phyloP scores from a whole-genome alignment of 2,329 filamentous ascomycete genomes.

The Metarhizium humberi region DNA sequence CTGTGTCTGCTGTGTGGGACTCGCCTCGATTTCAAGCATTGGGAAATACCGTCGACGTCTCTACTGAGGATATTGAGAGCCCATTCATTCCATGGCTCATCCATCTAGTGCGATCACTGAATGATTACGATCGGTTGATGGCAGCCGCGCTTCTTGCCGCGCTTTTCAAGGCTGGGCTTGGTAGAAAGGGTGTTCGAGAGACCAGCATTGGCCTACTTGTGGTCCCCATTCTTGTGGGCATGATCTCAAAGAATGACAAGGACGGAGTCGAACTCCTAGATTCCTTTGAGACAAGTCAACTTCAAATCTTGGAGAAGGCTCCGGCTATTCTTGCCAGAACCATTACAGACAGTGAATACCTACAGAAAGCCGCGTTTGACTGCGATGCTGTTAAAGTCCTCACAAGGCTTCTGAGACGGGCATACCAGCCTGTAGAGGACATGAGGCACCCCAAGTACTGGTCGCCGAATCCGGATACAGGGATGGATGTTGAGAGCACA shows the following conservation, averaged over 20 bases:
- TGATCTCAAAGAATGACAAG: conserved; percentile 41
- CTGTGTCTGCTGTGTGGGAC: conserved; percentile 21
- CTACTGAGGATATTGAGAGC: conserved; percentile 55
- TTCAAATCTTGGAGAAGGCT: conserved; percentile 54
- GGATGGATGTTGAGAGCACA: conserved; percentile 22
- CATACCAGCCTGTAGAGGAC: conserved; percentile 36
- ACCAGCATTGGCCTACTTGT: conserved; percentile 56
- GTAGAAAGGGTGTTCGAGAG: conserved; percentile 51
- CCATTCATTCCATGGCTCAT: conserved; percentile 68
- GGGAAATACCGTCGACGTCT: conserved; percentile 20
- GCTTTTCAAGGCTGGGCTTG: conserved; percentile 59
- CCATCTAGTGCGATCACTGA: conserved; percentile 47
- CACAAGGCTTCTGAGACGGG: conserved; percentile 38
- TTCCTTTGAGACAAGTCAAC: conserved; percentile 25
- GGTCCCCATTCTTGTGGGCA: conserved; percentile 58
- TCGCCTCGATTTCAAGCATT: conserved; percentile 18
- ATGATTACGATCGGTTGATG: conserved; percentile 53
- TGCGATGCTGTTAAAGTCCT: conserved; percentile 38
- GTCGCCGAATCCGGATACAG: conserved; percentile 27
- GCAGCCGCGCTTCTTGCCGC: conserved; percentile 61
- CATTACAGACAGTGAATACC: conserved; percentile 64
- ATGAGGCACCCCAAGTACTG: conserved; percentile 23
- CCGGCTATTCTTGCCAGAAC: conserved; percentile 70
- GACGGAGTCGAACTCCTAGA: conserved; percentile 31
- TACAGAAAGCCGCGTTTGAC: conserved; percentile 78